Conservation (phyloP, 192 early-diverging fungal species). For the Backusella psychrophila region DNA sequence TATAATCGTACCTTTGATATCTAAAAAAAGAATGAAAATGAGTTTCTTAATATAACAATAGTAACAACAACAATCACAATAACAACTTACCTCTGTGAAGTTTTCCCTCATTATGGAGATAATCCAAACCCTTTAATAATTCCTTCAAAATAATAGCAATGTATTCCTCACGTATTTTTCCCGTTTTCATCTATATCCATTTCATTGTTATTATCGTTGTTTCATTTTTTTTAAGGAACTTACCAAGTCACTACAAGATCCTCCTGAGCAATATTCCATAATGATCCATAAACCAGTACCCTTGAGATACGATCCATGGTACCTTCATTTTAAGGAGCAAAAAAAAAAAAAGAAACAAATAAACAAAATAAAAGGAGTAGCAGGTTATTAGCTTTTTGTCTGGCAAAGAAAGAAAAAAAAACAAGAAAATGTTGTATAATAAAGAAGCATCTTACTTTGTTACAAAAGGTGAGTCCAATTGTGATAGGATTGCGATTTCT, state of each 20-base stretch:
- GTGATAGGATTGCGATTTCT: conserved; percentile 94
- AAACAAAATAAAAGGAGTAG: conserved; percentile 2
- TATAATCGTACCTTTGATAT: conserved; percentile 79
- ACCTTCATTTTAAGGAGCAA: conserved; percentile 44
- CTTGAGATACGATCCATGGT: conserved; percentile 90
- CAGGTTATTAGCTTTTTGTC: not conserved
- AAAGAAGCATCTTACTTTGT: conserved; percentile 48
- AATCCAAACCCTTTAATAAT: conserved; percentile 85
- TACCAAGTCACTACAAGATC: conserved; percentile 92
- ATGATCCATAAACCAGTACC: conserved; percentile 93
- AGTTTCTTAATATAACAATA: not conserved
- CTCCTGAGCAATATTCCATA: conserved; percentile 98
- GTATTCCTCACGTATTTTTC: conserved; percentile 78
- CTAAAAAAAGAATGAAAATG: conserved; percentile 39
- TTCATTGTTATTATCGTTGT: not conserved
- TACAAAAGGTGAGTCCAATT: conserved; percentile 85
- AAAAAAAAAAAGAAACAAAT: not conserved
- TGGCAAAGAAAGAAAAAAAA: not conserved
- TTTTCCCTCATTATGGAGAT: conserved; percentile 90
- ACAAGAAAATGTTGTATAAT: too few species aligned
- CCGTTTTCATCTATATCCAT: conserved; percentile 76
- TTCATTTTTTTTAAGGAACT: not conserved
- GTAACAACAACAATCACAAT: not conserved
- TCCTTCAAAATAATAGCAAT: conserved; percentile 93
- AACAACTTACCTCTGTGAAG: conserved; percentile 64